Percentiles rank a stretch among this genome's conserved stretches.
Evolutionary conservation across 1,284 basidiomycete species (phyloP).

Genomic region (Psilocybe mexicana): DNA sequence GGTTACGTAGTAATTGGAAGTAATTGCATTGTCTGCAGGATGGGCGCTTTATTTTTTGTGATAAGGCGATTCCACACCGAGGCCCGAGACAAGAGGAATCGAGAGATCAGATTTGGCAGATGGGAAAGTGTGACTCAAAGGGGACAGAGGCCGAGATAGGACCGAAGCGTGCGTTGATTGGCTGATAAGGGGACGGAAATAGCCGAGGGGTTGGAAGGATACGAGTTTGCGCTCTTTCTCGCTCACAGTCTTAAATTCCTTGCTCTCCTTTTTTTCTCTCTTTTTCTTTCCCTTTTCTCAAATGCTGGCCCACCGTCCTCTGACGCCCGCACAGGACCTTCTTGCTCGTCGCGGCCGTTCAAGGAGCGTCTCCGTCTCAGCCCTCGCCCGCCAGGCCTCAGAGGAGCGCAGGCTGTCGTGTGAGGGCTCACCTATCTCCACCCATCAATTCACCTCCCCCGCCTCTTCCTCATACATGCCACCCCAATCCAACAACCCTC

Average conservation of each 20-base stretch:
- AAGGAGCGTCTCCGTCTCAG: slow-evolving; percentile 44
- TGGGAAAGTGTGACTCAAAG: neutral
- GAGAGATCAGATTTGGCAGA: neutral
- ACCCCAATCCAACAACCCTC: neutral
- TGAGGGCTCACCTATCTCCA: neutral
- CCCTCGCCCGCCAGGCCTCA: slow-evolving; percentile 49
- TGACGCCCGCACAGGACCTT: slow-evolving; percentile 11
- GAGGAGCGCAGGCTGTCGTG: slow-evolving; percentile 39
- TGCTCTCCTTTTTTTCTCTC: neutral
- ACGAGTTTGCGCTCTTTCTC: neutral
- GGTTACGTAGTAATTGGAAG: too few relatives aligned
- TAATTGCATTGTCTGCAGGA: too few relatives aligned
- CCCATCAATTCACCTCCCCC: neutral
- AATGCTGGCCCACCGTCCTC: slow-evolving; percentile 21
- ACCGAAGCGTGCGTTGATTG: slow-evolving; percentile 18
- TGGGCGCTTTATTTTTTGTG: too few relatives aligned
- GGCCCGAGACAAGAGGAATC: too few relatives aligned
- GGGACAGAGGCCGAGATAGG: slow-evolving; percentile 11
- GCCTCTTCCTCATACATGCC: neutral
- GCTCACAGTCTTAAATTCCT: neutral
- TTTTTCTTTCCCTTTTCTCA: slow-evolving; percentile 16
- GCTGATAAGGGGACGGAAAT: slow-evolving; percentile 22
- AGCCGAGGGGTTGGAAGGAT: slow-evolving; percentile 3
- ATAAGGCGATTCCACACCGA: too few relatives aligned
- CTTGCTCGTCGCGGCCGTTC: slow-evolving; percentile 45